Conservation (phyloP, 2,329 filamentous ascomycete species). For the Elsinoe batatas region DNA sequence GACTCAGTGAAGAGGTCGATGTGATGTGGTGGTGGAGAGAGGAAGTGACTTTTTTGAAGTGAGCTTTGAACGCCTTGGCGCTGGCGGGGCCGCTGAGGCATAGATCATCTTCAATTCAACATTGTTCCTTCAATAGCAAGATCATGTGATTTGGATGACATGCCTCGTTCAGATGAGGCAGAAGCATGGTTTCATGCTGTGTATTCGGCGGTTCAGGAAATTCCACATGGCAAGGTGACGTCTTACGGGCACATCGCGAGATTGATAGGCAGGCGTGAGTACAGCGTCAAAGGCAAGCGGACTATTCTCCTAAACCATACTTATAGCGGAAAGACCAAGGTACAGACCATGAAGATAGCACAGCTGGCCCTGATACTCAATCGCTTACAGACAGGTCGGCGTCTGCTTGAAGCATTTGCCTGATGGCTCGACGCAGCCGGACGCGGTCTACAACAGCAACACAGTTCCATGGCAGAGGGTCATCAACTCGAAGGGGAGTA, state of each 20-base stretch:
- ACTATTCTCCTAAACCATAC: slow-evolving; percentile 7
- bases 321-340: slow-evolving; percentile 39
- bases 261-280: slow-evolving; percentile 62
- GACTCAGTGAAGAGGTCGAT: slow-evolving; percentile 13
- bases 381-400: slow-evolving; percentile 61
- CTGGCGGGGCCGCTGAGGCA: not conserved
- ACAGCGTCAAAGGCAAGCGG: not conserved
- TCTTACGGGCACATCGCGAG: slow-evolving; percentile 74
- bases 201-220: slow-evolving; percentile 74
- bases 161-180: slow-evolving; percentile 66
- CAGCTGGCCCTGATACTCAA: slow-evolving; percentile 14
- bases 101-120: not conserved
- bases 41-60: not conserved
- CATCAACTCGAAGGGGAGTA: slow-evolving; percentile 75
- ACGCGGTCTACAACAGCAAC: slow-evolving; percentile 53
- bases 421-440: slow-evolving; percentile 31
- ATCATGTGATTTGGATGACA: slow-evolving; percentile 26
- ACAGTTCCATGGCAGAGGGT: slow-evolving; percentile 95
- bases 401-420: slow-evolving; percentile 82
- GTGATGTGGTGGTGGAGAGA: not conserved
- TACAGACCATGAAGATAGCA: slow-evolving; percentile 18
- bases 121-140: slow-evolving; percentile 11
- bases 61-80: slow-evolving; percentile 6
- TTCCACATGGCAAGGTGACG: slow-evolving; percentile 74
- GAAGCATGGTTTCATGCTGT: slow-evolving; percentile 66